phyloP scores from a whole-genome alignment of 805 yeast genomes.

The Wickerhamiella cacticola region DNA sequence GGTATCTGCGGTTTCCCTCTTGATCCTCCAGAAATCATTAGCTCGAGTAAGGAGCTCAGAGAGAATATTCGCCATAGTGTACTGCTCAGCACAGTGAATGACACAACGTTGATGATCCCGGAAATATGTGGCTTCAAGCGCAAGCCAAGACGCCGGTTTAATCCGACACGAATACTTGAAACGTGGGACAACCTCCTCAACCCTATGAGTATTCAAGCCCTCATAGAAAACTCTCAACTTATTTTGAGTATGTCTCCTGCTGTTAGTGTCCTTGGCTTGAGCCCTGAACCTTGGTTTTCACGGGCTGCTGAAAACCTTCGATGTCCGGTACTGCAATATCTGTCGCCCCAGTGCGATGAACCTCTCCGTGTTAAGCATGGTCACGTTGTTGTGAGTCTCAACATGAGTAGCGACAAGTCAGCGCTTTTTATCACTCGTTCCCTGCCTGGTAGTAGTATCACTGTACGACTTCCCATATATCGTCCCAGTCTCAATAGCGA shows the following conservation, averaged over 20 bases:
- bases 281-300: background rate
- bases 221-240: background rate
- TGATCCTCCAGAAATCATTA: background rate
- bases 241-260: conserved; percentile 1
- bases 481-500: background rate
- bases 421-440: background rate
- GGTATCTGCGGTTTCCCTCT: background rate
- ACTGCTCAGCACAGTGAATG: background rate
- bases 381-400: conserved; percentile 2
- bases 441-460: background rate
- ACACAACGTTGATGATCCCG: background rate
- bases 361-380: background rate
- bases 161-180: background rate
- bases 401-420: background rate
- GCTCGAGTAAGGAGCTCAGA: background rate
- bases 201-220: background rate
- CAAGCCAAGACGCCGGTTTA: background rate
- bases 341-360: background rate
- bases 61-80: background rate
- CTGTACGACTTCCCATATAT: background rate
- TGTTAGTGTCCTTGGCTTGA: background rate
- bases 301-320: conserved; percentile 8
- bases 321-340: background rate
- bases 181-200: background rate
- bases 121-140: background rate